Evolutionary conservation across 306 rosid genomes (phyloP).

Genomic region (Lotus japonicus): DNA sequence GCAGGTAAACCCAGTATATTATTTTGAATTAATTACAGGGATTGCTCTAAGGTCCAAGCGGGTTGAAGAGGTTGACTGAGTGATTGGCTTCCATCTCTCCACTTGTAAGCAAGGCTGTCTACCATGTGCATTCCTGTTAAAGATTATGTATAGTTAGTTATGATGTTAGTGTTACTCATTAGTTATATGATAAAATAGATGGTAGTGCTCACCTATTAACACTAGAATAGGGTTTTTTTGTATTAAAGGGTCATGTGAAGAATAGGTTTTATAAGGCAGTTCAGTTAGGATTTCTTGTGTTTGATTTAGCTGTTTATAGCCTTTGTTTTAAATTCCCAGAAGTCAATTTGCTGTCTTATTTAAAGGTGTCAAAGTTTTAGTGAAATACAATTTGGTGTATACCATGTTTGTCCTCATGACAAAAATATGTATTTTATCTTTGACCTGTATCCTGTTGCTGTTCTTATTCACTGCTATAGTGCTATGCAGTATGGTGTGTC

Average conservation of each 20-base stretch:
- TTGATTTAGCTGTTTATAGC: conserved; percentile 18
- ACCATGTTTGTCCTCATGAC: background rate
- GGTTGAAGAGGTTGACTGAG: conserved; percentile 6
- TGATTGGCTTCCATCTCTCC: conserved; percentile 16
- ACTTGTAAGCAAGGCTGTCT: conserved; percentile 16
- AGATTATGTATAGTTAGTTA: conserved; percentile 36
- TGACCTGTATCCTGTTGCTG: background rate
- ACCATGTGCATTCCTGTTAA: conserved; percentile 19
- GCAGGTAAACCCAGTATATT: conserved; percentile 7
- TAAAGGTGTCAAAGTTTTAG: background rate
- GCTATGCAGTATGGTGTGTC: background rate
- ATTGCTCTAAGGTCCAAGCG: conserved; percentile 2
- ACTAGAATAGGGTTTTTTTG: background rate
- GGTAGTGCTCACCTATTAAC: background rate
- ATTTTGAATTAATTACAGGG: conserved; percentile 19
- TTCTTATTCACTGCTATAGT: background rate
- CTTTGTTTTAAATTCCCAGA: background rate
- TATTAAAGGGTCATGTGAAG: background rate
- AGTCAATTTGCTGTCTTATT: conserved; percentile 5
- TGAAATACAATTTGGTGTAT: background rate
- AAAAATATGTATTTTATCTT: background rate
- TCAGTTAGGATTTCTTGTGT: conserved; percentile 8
- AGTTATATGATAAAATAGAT: conserved; percentile 20
- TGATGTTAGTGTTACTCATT: conserved; percentile 15
- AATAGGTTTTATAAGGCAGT: background rate